Evolutionary conservation across 352 stramenopile species (phyloP), one percentile per base, ranked within the genome.

Genomic region (Saprolegnia diclina): DNA sequence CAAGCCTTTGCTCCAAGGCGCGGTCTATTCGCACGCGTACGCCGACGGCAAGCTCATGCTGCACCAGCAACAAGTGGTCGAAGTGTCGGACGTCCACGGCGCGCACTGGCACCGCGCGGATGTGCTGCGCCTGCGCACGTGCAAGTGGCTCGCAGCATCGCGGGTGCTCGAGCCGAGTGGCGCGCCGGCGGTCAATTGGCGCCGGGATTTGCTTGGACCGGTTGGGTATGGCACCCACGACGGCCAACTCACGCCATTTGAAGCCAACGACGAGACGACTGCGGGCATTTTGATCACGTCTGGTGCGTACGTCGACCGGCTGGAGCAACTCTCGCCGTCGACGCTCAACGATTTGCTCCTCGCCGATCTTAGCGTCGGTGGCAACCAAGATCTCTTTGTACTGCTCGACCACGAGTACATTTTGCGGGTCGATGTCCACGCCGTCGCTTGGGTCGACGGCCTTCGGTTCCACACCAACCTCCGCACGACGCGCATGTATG

Each of bases 401-500:
- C 57, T 66, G 5, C 48, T 66, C 35, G 57, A 66, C 26, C 37
- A 40, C 3, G 57, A 66, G n/a, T 66, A 38, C 24, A 54, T 66
- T 19, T 18, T 48, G 24, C 57, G 29, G 21, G 44, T 66, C 1
- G 57, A 66, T 24, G 57, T 66, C 14, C 14, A 22, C 1, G 57
- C 37, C 21, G 50, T 24, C 5, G 57, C 37, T 14, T 66, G 57
- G 57, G 57, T 70, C 44, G 42, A 74, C 26, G 73, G 71, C 5
- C 14, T 78, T 11, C 71, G 73, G 21, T 54, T 78, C 10, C 73
- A 74, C 10, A 78, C 71, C 19, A 78, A 78, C 64, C 72, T 74
- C 38, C 73, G 73, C 37, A 66, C 73, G 56, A 75, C 73, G 59
- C 73, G 61, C 37, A 74, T 72, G 63, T 78, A 74, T 71, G 73